Conservation (phyloP, 768 basidiomycete genomes). For the Russula sp. region DNA sequence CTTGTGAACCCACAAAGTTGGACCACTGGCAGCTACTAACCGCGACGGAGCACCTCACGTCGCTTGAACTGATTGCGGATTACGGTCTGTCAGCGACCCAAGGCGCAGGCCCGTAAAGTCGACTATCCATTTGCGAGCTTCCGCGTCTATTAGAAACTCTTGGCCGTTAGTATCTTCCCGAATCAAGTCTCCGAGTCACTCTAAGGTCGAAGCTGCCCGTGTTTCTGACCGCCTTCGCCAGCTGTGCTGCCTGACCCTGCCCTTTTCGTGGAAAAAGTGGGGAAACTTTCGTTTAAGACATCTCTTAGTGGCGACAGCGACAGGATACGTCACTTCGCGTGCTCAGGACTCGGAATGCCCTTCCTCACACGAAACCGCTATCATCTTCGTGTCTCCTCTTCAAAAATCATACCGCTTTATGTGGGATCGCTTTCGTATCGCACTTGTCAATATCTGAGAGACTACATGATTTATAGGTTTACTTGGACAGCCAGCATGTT, state of each 20-base stretch:
- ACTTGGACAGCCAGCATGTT: slow-evolving; percentile 84
- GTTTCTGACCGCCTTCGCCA: background rate
- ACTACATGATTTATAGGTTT: slow-evolving; percentile 47
- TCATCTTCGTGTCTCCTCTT: slow-evolving; percentile 77
- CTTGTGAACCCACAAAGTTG: too few species aligned
- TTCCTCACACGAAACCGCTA: slow-evolving; percentile 74
- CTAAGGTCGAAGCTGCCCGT: background rate
- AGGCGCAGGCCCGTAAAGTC: background rate
- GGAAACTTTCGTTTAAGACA: background rate
- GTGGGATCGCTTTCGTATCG: slow-evolving; percentile 40
- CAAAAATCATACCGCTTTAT: slow-evolving; percentile 74
- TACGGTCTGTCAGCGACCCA: background rate
- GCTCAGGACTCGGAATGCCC: slow-evolving; percentile 43
- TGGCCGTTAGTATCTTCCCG: background rate
- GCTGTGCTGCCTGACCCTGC: background rate
- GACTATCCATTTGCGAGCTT: background rate
- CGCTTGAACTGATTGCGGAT: too few species aligned
- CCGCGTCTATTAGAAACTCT: background rate
- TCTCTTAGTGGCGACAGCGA: background rate
- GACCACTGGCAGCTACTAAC: too few species aligned
- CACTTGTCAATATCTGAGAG: slow-evolving; percentile 5
- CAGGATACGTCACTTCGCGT: background rate
- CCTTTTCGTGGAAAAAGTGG: background rate
- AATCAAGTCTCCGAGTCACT: background rate
- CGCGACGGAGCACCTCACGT: too few species aligned